Evolutionary conservation across 441 rosid species (phyloP), one percentile per base, ranked within the genome.

Genomic region (Syzygium syzygioides): DNA sequence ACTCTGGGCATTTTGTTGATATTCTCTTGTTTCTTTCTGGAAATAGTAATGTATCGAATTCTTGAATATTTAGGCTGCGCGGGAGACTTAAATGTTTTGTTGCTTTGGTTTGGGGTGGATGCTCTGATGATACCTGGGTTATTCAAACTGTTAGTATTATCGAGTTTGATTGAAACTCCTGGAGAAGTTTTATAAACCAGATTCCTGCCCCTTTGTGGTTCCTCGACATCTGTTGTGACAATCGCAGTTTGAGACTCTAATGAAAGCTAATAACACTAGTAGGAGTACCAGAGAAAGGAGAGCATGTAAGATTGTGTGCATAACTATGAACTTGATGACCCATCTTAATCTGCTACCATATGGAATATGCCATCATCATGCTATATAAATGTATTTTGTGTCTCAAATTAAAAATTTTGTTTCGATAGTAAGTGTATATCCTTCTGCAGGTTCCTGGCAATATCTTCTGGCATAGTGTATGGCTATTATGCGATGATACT

Each of bases 401-500:
- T 41, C 83, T 76, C 52, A 23, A 23, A 41, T 41, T 41, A 2
- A 3, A 76, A 45, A 41, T 41, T 41, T 41, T 76, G n/a, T n/a
- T 76, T 41, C 14, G 18, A 76, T 41, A 23, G 9, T 76, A 76
- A 41, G 50, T 37, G 2, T 1, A 71, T 26, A 76, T 76, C 83
- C 83, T 62, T 50, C 90, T 90, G 85, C 95, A 98, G 99, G n/a
- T 98, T 95, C 93, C 92, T 97, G 90, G 90, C 91, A 79, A 88
- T 96, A 88, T 95, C 99, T 13, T 93, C 99, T 4, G 97, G 94
- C 87, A 94, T 97, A 4, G 84, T 97, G 55, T 96, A 97, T 59
- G 96, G 96, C n/a, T 97, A 96, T 92, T 97, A 97, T 83, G 94
- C 95, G 14, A 91, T 96, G 95, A 92, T 96, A 89, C 92, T 96